phyloP scores from a whole-genome alignment of 345 rosid species.

The Raphanus sativus region DNA sequence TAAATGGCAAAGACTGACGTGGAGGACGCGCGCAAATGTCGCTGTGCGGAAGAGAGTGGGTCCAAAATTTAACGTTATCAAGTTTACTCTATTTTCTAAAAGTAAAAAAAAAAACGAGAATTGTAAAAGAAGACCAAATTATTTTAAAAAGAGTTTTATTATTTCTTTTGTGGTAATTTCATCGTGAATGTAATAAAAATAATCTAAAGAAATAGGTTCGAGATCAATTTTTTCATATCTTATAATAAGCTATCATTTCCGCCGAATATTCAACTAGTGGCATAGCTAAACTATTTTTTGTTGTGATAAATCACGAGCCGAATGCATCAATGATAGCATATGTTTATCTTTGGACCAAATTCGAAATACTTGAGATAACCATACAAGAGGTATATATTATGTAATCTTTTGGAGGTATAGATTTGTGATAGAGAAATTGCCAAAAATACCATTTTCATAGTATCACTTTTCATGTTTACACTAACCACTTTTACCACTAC shows the following conservation, averaged over 20 bases:
- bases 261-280: background rate
- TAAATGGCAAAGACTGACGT: slow-evolving; percentile 54
- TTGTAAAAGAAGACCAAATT: background rate
- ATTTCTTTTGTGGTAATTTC: background rate
- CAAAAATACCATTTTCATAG: too few relatives aligned
- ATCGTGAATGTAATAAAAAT: background rate
- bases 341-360: background rate
- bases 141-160: background rate
- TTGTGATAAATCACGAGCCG: background rate
- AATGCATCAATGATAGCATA: background rate
- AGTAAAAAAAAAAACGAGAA: background rate
- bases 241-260: background rate
- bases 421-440: too few relatives aligned
- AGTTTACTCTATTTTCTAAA: background rate
- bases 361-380: background rate
- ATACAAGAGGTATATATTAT: background rate
- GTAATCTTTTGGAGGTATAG: background rate
- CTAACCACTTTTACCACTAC: too few relatives aligned
- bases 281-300: background rate
- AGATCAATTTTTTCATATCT: background rate
- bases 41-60: slow-evolving; percentile 39
- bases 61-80: background rate
- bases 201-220: background rate
- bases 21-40: slow-evolving; percentile 84
- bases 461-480: too few relatives aligned